Evolutionary conservation across 805 yeast species (phyloP).

Genomic region (Wickerhamiella hasegawae): DNA sequence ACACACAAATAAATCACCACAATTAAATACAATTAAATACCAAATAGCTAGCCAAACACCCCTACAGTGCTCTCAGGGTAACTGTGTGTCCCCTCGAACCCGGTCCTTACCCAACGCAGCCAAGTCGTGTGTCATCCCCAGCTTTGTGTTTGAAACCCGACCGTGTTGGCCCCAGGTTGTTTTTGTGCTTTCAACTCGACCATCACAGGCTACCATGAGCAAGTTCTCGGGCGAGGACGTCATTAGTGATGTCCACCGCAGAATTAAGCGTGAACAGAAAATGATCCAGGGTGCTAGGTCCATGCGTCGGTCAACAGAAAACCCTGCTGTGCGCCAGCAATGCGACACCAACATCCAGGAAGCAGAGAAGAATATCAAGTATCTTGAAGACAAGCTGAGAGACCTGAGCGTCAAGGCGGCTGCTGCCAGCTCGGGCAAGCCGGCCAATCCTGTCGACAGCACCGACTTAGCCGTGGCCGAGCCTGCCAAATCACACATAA

Average conservation of each 20-base stretch:
- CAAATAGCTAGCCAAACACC: no score
- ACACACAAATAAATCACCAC: no score
- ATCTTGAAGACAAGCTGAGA: slow-evolving; percentile 60
- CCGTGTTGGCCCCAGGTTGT: no score
- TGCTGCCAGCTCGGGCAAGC: slow-evolving; percentile 1
- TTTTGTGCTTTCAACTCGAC: no score
- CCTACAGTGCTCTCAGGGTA: no score
- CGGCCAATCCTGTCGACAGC: slow-evolving; percentile 2
- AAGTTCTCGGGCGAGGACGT: slow-evolving; percentile 23
- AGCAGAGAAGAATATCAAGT: slow-evolving; percentile 80
- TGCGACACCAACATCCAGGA: slow-evolving; percentile 85
- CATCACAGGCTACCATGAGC: slow-evolving; percentile 2
- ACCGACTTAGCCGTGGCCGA: slow-evolving; percentile 1
- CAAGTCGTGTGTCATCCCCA: no score
- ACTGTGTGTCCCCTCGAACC: no score
- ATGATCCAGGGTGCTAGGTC: slow-evolving; percentile 78
- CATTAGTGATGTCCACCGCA: slow-evolving; percentile 55
- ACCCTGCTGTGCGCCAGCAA: slow-evolving; percentile 70
- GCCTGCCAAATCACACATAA: slow-evolving; percentile 8
- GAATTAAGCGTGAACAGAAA: slow-evolving; percentile 77
- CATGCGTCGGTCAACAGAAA: slow-evolving; percentile 60
- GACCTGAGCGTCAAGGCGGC: slow-evolving; percentile 22
- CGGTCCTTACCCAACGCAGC: no score
- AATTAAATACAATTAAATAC: no score
- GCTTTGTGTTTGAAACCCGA: no score